Evolutionary conservation across 352 stramenopile species (phyloP), one percentile per base, ranked within the genome.

Genomic region (Phytophthora pistaciae): DNA sequence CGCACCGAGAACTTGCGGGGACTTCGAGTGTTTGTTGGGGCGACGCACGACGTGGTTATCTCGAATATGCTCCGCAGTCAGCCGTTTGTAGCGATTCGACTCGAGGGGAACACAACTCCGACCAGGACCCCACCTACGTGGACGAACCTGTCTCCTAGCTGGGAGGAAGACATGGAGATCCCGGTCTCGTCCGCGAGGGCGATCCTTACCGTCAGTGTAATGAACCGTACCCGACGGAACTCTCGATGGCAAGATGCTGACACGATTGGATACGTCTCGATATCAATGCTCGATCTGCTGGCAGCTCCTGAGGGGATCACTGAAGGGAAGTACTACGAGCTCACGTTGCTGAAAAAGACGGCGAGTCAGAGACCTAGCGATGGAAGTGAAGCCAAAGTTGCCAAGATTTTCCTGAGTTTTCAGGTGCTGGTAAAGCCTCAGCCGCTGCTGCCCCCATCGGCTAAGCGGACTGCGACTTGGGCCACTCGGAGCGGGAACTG

Each of bases 151-250:
- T 79, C 82, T 18, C 85, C 85, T 14, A 70, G 64, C n/a, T 93
- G 85, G 85, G 74, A 85, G 57, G 84, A 93, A 74, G 77, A 78
- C 23, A 56, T 93, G 2, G 84, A 93, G 23, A 68, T 90, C n/a
- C 71, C 82, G 16, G 63, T 85, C 27, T 62, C 66, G 9, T 90
- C 82, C 2, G 23, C 70, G 1, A 79, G 78, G 20, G 65, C 82
- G 1, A 79, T 71, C 3, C 38, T 91, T 31, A 72, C 67, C 7
- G 68, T 93, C 38, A 81, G 55, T 40, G 55, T 93, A 0, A 77
- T 82, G 58, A 80, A 91, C 23, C 82, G 79, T 21, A 68, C 40
- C 1, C 63, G 60, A 53, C 54, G 71, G 50, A 68, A 72, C 29
- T 69, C 56, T 49, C 46, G 68, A 8, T 65, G 31, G 18, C 52